Conservation (phyloP, 2,329 filamentous ascomycete genomes). For the Penicillium hesseltinei region DNA sequence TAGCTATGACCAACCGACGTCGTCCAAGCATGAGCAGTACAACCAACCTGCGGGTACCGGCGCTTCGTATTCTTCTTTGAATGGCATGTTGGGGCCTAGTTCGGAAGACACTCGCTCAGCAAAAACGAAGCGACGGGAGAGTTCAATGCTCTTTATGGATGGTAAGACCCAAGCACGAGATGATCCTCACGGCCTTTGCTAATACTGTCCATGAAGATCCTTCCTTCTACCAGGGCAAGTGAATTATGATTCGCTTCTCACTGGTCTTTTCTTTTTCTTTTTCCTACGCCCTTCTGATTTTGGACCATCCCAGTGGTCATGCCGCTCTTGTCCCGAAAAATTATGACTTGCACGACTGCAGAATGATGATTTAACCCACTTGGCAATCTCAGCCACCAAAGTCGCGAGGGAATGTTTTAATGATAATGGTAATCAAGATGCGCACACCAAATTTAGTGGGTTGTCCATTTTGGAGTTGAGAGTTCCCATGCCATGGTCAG, state of each 20-base stretch:
- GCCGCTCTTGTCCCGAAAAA: slow-evolving; percentile 19
- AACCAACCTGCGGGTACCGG: slow-evolving; percentile 22
- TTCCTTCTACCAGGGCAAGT: slow-evolving; percentile 18
- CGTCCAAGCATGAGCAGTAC: slow-evolving; percentile 31
- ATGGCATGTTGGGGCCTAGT: slow-evolving; percentile 42
- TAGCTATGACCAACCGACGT: slow-evolving; percentile 44
- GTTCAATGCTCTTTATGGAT: slow-evolving; percentile 49
- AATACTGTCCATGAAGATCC: neutral
- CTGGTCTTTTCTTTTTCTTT: neutral
- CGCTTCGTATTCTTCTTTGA: slow-evolving; percentile 30
- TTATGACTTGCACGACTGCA: slow-evolving; percentile 30
- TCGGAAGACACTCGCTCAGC: slow-evolving; percentile 35
- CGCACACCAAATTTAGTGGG: slow-evolving; percentile 8
- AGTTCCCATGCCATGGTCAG: slow-evolving; percentile 10
- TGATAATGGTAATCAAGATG: slow-evolving; percentile 37
- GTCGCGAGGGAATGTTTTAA: slow-evolving; percentile 30
- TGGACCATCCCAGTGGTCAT: slow-evolving; percentile 12
- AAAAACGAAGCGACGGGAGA: slow-evolving; percentile 50
- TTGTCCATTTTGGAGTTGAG: slow-evolving; percentile 12
- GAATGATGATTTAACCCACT: slow-evolving; percentile 30
- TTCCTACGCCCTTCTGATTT: neutral
- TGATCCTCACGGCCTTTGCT: neutral
- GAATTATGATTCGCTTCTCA: slow-evolving; percentile 2
- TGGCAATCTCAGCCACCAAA: slow-evolving; percentile 18
- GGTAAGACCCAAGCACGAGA: neutral